Conservation (phyloP, 805 yeast genomes). For the Wickerhamiella spandovensis region DNA sequence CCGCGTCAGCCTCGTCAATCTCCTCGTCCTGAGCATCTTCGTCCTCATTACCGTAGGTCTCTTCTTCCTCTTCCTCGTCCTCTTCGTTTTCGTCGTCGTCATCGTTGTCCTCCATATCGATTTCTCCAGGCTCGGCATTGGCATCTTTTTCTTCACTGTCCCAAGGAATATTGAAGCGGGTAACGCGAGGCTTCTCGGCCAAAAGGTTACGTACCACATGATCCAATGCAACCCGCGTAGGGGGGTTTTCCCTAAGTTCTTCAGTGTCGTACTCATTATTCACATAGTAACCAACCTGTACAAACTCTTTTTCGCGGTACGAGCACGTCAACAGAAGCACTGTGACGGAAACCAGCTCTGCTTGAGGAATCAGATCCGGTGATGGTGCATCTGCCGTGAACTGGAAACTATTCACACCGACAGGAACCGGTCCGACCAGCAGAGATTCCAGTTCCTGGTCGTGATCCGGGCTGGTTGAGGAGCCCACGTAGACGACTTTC, state of each 20-base stretch:
- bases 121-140: constrained; percentile 1
- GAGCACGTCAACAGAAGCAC: constrained; percentile 88
- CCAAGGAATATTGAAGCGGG: constrained; percentile 95
- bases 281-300: constrained; percentile 93
- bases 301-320: constrained; percentile 87
- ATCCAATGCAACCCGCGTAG: constrained; percentile 83
- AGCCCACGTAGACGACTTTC: constrained; percentile 95
- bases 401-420: constrained; percentile 86
- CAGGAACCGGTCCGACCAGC: constrained; percentile 97
- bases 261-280: constrained; percentile 93
- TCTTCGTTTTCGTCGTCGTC: constrained; percentile 10
- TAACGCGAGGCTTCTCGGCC: constrained; percentile 96
- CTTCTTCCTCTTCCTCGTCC: constrained; percentile 17
- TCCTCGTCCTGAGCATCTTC: constrained; percentile 18
- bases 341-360: constrained; percentile 88
- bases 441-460: constrained; percentile 95
- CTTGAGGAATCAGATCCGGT: constrained; percentile 90
- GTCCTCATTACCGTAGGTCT: constrained; percentile 16
- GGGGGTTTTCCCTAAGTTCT: constrained; percentile 87
- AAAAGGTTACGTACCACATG: constrained; percentile 87
- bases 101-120: constrained; percentile 15
- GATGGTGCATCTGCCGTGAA: constrained; percentile 95
- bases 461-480: constrained; percentile 85
- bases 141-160: constrained; percentile 14
- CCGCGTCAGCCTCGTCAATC: constrained; percentile 17